Evolutionary conservation across 2,329 filamentous ascomycete genomes (phyloP).

Genomic region (Colletotrichum musicola): DNA sequence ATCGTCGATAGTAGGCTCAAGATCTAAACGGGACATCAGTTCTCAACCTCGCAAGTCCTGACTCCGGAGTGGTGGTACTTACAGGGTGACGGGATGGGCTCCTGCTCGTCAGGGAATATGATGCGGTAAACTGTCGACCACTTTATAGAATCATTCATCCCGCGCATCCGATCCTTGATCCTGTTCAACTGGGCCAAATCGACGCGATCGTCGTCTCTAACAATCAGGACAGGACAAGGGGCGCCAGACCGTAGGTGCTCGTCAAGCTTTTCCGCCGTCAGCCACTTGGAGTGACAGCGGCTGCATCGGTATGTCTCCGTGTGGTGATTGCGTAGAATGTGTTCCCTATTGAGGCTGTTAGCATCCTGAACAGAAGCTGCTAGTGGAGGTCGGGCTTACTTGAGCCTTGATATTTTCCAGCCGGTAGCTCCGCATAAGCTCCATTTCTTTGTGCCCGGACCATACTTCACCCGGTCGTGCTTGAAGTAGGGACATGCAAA

Average conservation of each 20-base stretch:
- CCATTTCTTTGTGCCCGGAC: constrained; percentile 12
- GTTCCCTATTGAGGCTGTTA: background rate
- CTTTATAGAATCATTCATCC: background rate
- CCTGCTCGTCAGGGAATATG: background rate
- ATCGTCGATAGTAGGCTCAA: background rate
- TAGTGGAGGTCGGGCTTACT: background rate
- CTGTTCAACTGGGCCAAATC: background rate
- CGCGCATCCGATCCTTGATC: background rate
- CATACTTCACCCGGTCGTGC: background rate
- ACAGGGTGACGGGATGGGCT: background rate
- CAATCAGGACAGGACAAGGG: no score
- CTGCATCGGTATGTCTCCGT: background rate
- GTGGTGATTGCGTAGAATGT: background rate
- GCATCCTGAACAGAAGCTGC: no score
- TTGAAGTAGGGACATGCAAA: constrained; percentile 17
- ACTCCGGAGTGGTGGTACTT: background rate
- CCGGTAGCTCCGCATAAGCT: background rate
- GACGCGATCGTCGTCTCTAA: background rate
- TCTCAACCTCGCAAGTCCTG: no score
- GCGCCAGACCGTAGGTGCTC: background rate
- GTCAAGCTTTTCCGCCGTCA: background rate
- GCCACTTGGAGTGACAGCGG: background rate
- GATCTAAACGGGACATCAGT: no score
- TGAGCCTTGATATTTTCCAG: constrained; percentile 14
- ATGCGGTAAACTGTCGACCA: constrained; percentile 14